Evolutionary conservation across 495 filamentous ascomycete species (phyloP).

Genomic region (Hyaloscypha bicolor): DNA sequence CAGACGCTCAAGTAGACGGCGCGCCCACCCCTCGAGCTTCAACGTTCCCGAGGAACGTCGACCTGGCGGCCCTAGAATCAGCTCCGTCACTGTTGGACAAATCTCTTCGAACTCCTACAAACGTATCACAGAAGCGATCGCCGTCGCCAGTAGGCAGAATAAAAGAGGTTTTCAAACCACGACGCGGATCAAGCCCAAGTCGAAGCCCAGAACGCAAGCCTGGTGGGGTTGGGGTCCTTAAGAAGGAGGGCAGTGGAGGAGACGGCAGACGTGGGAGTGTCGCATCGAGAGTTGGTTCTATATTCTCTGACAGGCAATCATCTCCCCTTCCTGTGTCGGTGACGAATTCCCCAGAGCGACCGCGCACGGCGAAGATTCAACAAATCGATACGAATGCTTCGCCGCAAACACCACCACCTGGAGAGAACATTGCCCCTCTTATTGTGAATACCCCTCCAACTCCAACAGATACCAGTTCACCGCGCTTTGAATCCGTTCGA

Average conservation of each 20-base stretch:
- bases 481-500: constrained; percentile 21
- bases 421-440: constrained; percentile 43
- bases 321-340: constrained; percentile 6
- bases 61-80: constrained; percentile 31
- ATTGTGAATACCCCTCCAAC: constrained; percentile 62
- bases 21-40: constrained; percentile 26
- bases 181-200: constrained; percentile 35
- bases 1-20: constrained; percentile 22
- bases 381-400: constrained; percentile 33
- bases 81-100: constrained; percentile 30
- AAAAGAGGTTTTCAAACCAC: constrained; percentile 44
- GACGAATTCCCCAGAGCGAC: constrained; percentile 25
- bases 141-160: constrained; percentile 49
- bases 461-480: constrained; percentile 44
- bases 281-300: constrained; percentile 30
- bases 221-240: constrained; percentile 10
- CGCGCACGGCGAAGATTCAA: constrained; percentile 26
- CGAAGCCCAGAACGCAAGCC: constrained; percentile 44
- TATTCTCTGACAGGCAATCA: constrained; percentile 26
- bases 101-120: constrained; percentile 37
- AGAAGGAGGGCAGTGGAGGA: constrained; percentile 14
- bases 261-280: constrained; percentile 29
- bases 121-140: constrained; percentile 42
- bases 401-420: constrained; percentile 47
- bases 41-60: constrained; percentile 14